Evolutionary conservation across 176 grass and related monocot species (phyloP).

Genomic region (Panicum miliaceum): DNA sequence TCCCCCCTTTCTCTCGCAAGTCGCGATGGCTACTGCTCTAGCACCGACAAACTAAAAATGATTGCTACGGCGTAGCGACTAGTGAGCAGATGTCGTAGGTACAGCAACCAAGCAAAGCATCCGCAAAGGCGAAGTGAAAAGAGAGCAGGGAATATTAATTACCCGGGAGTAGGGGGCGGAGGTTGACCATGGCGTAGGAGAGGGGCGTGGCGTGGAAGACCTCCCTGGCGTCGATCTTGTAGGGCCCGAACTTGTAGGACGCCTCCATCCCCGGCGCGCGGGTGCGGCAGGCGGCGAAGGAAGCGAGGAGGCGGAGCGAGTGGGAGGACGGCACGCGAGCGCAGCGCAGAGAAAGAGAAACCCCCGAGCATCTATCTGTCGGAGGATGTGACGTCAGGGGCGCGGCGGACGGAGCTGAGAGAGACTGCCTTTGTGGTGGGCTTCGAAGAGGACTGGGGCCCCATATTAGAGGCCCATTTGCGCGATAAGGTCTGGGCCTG

Average conservation of each 20-base stretch:
- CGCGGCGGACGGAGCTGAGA: too few relatives aligned
- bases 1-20: background rate
- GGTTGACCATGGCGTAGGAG: conserved; percentile 93
- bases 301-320: conserved; percentile 37
- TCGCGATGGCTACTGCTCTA: background rate
- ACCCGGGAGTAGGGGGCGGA: conserved; percentile 80
- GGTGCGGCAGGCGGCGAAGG: background rate
- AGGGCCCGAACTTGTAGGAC: conserved; percentile 70
- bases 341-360: conserved; percentile 20
- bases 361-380: background rate
- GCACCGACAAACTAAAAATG: background rate
- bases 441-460: too few relatives aligned
- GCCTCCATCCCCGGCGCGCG: conserved; percentile 32
- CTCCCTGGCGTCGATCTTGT: conserved; percentile 77
- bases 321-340: conserved; percentile 23
- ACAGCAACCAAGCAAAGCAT: background rate
- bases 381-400: too few relatives aligned
- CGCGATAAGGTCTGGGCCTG: too few relatives aligned
- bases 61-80: background rate
- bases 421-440: too few relatives aligned
- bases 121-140: background rate
- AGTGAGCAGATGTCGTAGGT: background rate
- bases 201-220: conserved; percentile 79
- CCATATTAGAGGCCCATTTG: too few relatives aligned
- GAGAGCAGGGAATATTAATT: background rate